These are phyloP conservation scores for Paradendryphiella salina DNA, from an alignment of 2,329 filamentous ascomycete species.

Conservation along the genomic window DNA sequence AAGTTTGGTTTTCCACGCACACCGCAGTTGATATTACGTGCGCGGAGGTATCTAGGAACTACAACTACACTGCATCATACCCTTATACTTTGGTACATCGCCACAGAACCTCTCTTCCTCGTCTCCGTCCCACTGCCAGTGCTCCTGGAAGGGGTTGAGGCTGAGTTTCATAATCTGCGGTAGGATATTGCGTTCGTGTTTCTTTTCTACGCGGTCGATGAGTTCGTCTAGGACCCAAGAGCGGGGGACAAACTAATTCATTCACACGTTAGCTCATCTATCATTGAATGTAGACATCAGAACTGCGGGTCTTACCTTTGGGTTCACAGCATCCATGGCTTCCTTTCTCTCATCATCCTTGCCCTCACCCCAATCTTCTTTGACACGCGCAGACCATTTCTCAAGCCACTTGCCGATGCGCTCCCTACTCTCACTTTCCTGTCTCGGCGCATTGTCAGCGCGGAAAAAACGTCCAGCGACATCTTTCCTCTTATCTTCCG, in stretches of 20 bases:
- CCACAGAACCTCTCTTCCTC: conserved; percentile 84
- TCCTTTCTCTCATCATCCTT: conserved; percentile 58
- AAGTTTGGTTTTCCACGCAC: no score
- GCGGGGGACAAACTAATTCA: conserved; percentile 73
- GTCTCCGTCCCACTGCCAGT: conserved; percentile 67
- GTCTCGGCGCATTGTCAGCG: conserved; percentile 59
- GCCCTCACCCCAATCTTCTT: conserved; percentile 73
- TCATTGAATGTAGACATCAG: neutral
- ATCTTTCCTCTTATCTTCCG: conserved; percentile 65
- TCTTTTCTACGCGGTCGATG: conserved; percentile 84
- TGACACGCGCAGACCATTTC: conserved; percentile 71
- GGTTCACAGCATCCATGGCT: conserved; percentile 8
- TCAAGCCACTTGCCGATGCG: conserved; percentile 78
- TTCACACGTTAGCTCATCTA: conserved; percentile 5
- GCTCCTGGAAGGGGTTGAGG: conserved; percentile 80
- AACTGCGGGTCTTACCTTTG: neutral
- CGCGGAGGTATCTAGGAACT: conserved; percentile 61
- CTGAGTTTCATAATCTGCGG: conserved; percentile 79
- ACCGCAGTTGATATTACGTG: neutral
- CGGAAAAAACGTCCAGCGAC: conserved; percentile 78
- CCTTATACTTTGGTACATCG: conserved; percentile 76
- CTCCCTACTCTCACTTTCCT: conserved; percentile 66
- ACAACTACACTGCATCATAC: conserved; percentile 92
- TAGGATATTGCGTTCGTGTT: conserved; percentile 77
- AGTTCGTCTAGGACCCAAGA: conserved; percentile 94